phyloP scores from a whole-genome alignment of 768 basidiomycete species.

The Tephrocybe sp. region DNA sequence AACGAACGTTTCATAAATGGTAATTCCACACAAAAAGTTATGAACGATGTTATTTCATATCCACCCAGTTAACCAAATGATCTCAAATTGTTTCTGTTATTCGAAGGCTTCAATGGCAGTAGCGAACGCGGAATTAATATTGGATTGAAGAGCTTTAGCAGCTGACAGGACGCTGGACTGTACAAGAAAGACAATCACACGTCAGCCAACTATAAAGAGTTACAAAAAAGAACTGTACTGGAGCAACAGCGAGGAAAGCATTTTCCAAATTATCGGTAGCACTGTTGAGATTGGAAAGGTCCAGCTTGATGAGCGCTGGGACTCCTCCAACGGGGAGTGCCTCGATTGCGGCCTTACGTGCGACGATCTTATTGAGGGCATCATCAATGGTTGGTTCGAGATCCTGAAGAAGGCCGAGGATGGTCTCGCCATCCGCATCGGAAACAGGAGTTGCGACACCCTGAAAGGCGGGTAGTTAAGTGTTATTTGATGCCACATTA shows the following conservation, averaged over 20 bases:
- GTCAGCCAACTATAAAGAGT: neutral
- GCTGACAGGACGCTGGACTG: constrained; percentile 20
- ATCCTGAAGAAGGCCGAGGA: constrained; percentile 22
- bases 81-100: no score
- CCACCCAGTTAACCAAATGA: no score
- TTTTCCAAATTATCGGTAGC: constrained; percentile 20
- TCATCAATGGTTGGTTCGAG: constrained; percentile 27
- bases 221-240: constrained; percentile 20
- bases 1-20: no score
- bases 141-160: constrained; percentile 14
- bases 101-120: constrained; percentile 22
- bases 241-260: constrained; percentile 26
- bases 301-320: constrained; percentile 27
- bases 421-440: constrained; percentile 24
- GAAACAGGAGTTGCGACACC: constrained; percentile 18
- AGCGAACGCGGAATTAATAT: constrained; percentile 20
- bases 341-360: constrained; percentile 25
- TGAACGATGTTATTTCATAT: no score
- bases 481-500: neutral
- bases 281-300: constrained; percentile 24
- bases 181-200: neutral
- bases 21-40: no score
- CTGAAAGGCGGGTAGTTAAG: constrained; percentile 15
- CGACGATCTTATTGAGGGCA: constrained; percentile 22
- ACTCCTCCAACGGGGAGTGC: constrained; percentile 27